Conservation (phyloP, 2,329 filamentous ascomycete genomes). For the Fusarium sp. region DNA sequence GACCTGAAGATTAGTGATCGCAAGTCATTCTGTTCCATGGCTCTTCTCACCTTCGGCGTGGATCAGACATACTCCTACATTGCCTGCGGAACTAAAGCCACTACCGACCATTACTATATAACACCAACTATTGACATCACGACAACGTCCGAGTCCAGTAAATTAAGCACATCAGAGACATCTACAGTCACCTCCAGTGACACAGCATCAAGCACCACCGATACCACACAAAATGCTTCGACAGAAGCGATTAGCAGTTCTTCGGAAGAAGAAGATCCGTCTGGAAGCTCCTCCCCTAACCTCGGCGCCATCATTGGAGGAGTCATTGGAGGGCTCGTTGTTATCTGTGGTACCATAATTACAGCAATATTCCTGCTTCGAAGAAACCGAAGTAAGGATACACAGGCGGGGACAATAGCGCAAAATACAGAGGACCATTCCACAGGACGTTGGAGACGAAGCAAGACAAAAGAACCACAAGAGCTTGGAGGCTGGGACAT, state of each 20-base stretch:
- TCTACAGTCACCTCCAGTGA: neutral
- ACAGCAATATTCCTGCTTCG: constrained; percentile 11
- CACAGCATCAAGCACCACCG: neutral
- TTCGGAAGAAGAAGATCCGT: neutral
- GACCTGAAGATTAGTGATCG: neutral
- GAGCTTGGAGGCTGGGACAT: neutral
- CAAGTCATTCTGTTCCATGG: constrained; percentile 48
- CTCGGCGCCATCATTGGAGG: constrained; percentile 50
- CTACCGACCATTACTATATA: constrained; percentile 43
- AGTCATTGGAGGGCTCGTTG: constrained; percentile 49
- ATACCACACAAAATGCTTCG: neutral
- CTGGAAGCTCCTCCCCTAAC: constrained; percentile 32
- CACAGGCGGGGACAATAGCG: neutral
- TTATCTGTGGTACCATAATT: constrained; percentile 38
- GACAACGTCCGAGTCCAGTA: neutral
- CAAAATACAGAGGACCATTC: neutral
- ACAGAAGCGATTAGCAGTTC: neutral
- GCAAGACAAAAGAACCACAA: neutral
- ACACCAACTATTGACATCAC: constrained; percentile 22
- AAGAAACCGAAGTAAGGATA: neutral
- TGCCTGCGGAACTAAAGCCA: constrained; percentile 47
- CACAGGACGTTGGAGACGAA: neutral
- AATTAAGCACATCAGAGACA: neutral
- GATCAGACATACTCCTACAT: constrained; percentile 53
- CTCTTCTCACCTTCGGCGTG: constrained; percentile 46